Percentiles rank a stretch among this genome's conserved stretches.
These are phyloP conservation scores for Trichoderma guizhouense DNA, from an alignment of 2,329 filamentous ascomycete species.

Conservation along the genomic window DNA sequence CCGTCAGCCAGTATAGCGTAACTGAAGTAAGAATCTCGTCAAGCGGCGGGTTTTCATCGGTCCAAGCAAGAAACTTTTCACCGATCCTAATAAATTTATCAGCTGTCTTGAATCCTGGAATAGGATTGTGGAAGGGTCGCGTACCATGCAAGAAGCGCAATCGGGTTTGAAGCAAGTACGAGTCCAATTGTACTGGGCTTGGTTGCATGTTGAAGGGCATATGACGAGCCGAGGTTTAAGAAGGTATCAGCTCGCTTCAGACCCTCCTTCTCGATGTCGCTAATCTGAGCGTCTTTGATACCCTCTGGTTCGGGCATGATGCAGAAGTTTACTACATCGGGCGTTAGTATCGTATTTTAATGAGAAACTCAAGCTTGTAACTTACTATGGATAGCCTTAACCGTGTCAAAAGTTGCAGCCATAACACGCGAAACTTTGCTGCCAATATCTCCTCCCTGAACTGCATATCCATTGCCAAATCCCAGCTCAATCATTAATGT, in stretches of 20 bases:
- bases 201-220: slow-evolving; percentile 7
- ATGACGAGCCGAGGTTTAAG: neutral
- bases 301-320: slow-evolving; percentile 7
- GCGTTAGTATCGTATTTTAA: neutral
- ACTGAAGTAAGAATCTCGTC: neutral
- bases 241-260: neutral
- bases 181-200: slow-evolving; percentile 12
- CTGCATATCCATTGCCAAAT: slow-evolving; percentile 42
- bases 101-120: neutral
- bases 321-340: neutral
- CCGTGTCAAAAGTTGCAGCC: slow-evolving; percentile 25
- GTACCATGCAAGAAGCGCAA: slow-evolving; percentile 9
- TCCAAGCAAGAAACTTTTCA: slow-evolving; percentile 14
- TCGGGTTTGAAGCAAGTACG: slow-evolving; percentile 3
- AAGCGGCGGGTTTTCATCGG: neutral
- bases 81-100: neutral
- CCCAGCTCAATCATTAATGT: slow-evolving; percentile 40
- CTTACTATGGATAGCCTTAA: slow-evolving; percentile 6
- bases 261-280: neutral
- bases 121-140: neutral
- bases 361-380: neutral
- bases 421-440: slow-evolving; percentile 39
- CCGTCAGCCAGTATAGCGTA: slow-evolving; percentile 10
- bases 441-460: slow-evolving; percentile 58
- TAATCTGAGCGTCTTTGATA: neutral